phyloP scores from a whole-genome alignment of 306 rosid genomes.

The Sesbania bispinosa region DNA sequence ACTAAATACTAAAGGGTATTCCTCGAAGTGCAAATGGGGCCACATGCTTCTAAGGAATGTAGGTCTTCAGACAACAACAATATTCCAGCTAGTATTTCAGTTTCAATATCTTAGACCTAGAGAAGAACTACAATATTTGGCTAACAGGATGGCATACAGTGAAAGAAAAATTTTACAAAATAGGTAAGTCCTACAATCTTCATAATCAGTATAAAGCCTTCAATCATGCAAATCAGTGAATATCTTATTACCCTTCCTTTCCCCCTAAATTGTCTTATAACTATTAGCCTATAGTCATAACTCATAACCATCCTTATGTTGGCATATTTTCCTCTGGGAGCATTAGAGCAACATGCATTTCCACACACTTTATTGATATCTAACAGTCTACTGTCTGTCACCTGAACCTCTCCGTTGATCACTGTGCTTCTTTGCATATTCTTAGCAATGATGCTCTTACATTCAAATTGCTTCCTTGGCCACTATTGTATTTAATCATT shows the following conservation, averaged over 20 bases:
- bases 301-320: background rate
- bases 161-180: background rate
- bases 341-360: background rate
- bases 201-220: background rate
- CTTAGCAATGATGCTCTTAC: background rate
- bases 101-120: background rate
- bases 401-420: background rate
- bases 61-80: too few species aligned
- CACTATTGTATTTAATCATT: background rate
- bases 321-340: background rate
- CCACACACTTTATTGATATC: conserved; percentile 9
- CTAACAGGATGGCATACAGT: background rate
- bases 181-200: background rate
- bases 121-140: conserved; percentile 6
- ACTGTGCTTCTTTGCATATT: background rate
- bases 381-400: background rate
- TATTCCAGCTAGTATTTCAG: background rate
- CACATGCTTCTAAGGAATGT: too few species aligned
- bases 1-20: background rate
- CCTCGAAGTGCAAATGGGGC: background rate
- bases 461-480: background rate
- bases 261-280: background rate
- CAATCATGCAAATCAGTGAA: background rate
- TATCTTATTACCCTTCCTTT: background rate
- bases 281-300: background rate